phyloP scores from a whole-genome alignment of 2,329 filamentous ascomycete genomes.

The Juglanconis oblonga region DNA sequence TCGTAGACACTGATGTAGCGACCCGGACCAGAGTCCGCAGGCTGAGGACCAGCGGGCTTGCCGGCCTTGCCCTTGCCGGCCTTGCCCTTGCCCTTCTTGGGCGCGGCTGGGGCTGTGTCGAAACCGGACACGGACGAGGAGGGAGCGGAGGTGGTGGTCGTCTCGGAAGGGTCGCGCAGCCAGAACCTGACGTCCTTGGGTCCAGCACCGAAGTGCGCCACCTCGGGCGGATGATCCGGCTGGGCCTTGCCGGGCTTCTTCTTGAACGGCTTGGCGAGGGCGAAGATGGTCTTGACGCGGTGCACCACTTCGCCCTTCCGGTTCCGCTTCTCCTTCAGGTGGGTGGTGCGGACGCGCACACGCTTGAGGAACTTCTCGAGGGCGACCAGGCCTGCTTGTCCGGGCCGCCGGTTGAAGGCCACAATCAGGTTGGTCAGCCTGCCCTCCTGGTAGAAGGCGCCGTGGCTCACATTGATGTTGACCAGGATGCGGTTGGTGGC shows the following conservation, averaged over 20 bases:
- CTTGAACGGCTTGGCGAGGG: slow-evolving; percentile 25
- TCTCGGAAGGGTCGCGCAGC: slow-evolving; percentile 27
- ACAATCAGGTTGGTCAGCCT: slow-evolving; percentile 19
- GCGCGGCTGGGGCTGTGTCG: background rate
- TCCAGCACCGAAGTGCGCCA: slow-evolving; percentile 37
- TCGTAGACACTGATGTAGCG: slow-evolving; percentile 50
- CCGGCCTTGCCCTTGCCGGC: background rate
- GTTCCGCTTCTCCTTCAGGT: slow-evolving; percentile 31
- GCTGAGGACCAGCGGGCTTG: slow-evolving; percentile 4
- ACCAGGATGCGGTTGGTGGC: slow-evolving; percentile 33
- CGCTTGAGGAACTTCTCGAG: slow-evolving; percentile 36
- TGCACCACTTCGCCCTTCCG: slow-evolving; percentile 32
- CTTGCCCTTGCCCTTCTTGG: slow-evolving; percentile 15
- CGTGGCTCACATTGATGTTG: slow-evolving; percentile 34
- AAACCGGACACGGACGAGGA: background rate
- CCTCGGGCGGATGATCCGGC: slow-evolving; percentile 24
- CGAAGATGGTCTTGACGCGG: slow-evolving; percentile 35
- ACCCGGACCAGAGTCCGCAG: slow-evolving; percentile 1
- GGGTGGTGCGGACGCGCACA: slow-evolving; percentile 36
- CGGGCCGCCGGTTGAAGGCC: background rate
- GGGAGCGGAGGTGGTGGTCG: background rate
- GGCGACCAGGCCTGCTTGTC: slow-evolving; percentile 6
- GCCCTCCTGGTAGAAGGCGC: slow-evolving; percentile 30
- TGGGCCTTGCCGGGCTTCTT: slow-evolving; percentile 30
- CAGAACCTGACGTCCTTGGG: slow-evolving; percentile 55